These are phyloP conservation scores for Fusarium solani-melongenae DNA, from an alignment of 2,329 filamentous ascomycete species.

Conservation along the genomic window DNA sequence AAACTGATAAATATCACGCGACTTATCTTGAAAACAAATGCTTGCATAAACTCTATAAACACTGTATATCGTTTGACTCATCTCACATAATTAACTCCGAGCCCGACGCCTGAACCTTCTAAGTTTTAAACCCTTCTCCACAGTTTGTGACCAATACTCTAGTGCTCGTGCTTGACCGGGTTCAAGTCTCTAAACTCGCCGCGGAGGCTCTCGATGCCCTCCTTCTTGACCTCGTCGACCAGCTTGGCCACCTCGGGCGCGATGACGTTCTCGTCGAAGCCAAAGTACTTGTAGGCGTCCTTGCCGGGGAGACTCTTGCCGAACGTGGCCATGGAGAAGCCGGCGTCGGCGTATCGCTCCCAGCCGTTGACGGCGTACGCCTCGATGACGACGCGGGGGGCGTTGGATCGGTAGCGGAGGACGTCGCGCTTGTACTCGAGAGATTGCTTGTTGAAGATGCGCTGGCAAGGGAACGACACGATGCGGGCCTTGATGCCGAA, in stretches of 20 bases:
- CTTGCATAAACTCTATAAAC: slow-evolving; percentile 20
- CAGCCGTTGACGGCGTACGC: slow-evolving; percentile 68
- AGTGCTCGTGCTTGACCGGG: slow-evolving; percentile 37
- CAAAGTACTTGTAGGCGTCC: slow-evolving; percentile 66
- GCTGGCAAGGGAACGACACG: slow-evolving; percentile 58
- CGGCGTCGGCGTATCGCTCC: slow-evolving; percentile 70
- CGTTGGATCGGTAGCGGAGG: slow-evolving; percentile 54
- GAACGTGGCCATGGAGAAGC: slow-evolving; percentile 63
- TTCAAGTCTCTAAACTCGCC: slow-evolving; percentile 49
- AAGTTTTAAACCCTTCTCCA: slow-evolving; percentile 8
- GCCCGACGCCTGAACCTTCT: slow-evolving; percentile 4
- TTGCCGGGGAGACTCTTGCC: slow-evolving; percentile 66
- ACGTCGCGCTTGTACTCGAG: slow-evolving; percentile 58
- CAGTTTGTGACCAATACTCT: not conserved
- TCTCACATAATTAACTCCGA: slow-evolving; percentile 24
- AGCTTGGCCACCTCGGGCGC: slow-evolving; percentile 49
- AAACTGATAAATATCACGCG: not conserved
- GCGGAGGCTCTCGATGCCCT: slow-evolving; percentile 45
- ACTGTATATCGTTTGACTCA: slow-evolving; percentile 8
- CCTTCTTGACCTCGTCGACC: slow-evolving; percentile 43
- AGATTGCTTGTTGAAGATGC: slow-evolving; percentile 56
- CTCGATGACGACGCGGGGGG: slow-evolving; percentile 68
- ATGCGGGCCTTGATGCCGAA: slow-evolving; percentile 52
- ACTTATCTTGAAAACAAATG: not conserved
- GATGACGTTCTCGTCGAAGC: slow-evolving; percentile 61